phyloP scores from a whole-genome alignment of 176 grass and related monocot genomes.

The Triticum timopheevii region DNA sequence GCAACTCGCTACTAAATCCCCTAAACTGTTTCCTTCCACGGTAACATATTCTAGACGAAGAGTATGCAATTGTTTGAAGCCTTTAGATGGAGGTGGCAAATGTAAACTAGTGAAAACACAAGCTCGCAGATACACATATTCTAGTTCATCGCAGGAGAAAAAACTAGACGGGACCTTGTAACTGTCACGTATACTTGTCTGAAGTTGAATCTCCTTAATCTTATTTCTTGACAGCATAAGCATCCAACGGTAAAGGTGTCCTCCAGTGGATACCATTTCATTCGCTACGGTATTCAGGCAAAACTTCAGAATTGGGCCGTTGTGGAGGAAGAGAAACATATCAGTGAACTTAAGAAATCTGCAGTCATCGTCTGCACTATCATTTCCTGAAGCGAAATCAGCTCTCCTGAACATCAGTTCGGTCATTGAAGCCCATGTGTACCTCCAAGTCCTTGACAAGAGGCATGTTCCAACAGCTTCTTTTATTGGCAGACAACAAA shows the following conservation, averaged over 20 bases:
- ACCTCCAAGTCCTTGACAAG: slow-evolving; percentile 49
- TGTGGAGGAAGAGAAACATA: slow-evolving; percentile 30
- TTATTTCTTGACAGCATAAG: slow-evolving; percentile 58
- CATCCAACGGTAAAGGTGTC: slow-evolving; percentile 42
- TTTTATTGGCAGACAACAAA: slow-evolving; percentile 47
- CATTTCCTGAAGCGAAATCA: slow-evolving; percentile 30
- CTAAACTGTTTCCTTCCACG: slow-evolving; percentile 24
- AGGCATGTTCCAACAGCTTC: slow-evolving; percentile 42
- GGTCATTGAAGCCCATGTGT: slow-evolving; percentile 52
- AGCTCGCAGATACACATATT: slow-evolving; percentile 17
- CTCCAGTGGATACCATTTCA: slow-evolving; percentile 23
- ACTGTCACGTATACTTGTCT: neutral
- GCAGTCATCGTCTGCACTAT: neutral
- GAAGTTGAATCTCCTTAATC: slow-evolving; percentile 26
- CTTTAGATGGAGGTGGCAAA: slow-evolving; percentile 21
- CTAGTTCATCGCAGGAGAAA: slow-evolving; percentile 28
- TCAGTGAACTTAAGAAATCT: slow-evolving; percentile 12
- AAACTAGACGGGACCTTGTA: slow-evolving; percentile 42
- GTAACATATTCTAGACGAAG: slow-evolving; percentile 25
- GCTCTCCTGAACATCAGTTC: slow-evolving; percentile 32
- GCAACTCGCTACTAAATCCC: slow-evolving; percentile 45
- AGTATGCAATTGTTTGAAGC: slow-evolving; percentile 36
- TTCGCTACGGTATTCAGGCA: neutral
- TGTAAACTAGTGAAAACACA: slow-evolving; percentile 13
- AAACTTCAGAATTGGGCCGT: slow-evolving; percentile 48